A percentile compares a stretch with the other conserved stretches of the same genome.
Evolutionary conservation across 176 grass and related monocot species (phyloP).

Genomic region (Canna indica): DNA sequence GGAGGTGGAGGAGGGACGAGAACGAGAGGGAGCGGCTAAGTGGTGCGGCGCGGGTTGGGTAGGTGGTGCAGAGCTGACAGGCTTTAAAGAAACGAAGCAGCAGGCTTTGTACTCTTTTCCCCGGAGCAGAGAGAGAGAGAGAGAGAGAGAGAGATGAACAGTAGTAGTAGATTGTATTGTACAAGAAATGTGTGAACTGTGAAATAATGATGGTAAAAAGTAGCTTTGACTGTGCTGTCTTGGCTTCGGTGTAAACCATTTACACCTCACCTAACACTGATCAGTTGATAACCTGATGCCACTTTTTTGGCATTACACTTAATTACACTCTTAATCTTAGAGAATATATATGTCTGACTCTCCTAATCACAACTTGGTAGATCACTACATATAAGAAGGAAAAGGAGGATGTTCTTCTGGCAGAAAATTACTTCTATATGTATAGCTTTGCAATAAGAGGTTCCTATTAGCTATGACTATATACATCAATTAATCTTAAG

Average conservation of each 20-base stretch:
- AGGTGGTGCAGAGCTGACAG: constrained; percentile 46
- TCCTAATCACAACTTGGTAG: no score
- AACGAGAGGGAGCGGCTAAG: background rate
- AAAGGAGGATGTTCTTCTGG: no score
- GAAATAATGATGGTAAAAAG: background rate
- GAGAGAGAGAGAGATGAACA: background rate
- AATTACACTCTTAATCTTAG: no score
- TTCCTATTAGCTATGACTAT: no score
- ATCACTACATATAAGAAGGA: no score
- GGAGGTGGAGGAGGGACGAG: background rate
- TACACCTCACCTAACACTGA: background rate
- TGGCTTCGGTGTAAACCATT: background rate
- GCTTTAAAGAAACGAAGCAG: constrained; percentile 51
- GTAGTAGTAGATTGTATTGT: background rate
- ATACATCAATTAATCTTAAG: no score
- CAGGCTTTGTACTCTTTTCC: constrained; percentile 12
- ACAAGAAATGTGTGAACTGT: background rate
- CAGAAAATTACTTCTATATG: no score
- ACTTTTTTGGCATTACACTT: background rate
- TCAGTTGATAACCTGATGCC: no score
- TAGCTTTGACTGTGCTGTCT: background rate
- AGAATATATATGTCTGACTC: no score
- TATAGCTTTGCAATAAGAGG: no score
- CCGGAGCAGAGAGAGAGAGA: background rate
- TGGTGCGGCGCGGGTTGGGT: background rate